Evolutionary conservation across 768 basidiomycete genomes (phyloP).

Genomic region (Asterophora parasitica): DNA sequence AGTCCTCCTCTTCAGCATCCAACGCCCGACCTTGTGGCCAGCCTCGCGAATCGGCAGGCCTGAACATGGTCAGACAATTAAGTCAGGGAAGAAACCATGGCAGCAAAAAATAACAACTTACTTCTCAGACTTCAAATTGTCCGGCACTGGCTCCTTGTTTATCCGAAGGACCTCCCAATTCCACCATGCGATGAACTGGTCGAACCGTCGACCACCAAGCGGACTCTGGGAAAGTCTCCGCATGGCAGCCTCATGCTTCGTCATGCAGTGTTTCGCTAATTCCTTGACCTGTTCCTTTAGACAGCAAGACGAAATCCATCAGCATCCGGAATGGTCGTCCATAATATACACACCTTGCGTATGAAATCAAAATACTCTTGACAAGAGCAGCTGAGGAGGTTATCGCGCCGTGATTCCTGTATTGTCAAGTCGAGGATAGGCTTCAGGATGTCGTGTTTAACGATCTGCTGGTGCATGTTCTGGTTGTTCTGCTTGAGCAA

Average conservation of each 20-base stretch:
- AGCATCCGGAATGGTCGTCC: not conserved
- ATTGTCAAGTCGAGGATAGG: constrained; percentile 83
- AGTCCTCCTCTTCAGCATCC: constrained; percentile 85
- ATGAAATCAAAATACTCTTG: constrained; percentile 94
- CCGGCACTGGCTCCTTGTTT: constrained; percentile 75
- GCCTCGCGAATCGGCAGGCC: constrained; percentile 35
- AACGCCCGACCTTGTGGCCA: constrained; percentile 46
- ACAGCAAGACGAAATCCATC: not conserved
- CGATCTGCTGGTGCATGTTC: constrained; percentile 67
- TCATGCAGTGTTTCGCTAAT: constrained; percentile 80
- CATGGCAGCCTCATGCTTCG: constrained; percentile 61
- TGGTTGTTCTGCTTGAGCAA: constrained; percentile 79
- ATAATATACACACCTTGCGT: constrained; percentile 57
- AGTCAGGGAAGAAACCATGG: constrained; percentile 11
- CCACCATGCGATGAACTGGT: constrained; percentile 52
- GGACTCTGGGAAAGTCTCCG: constrained; percentile 56
- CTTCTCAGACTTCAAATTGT: constrained; percentile 46
- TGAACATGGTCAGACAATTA: constrained; percentile 17
- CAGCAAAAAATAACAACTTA: constrained; percentile 22
- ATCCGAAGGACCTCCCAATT: constrained; percentile 70
- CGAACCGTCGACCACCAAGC: constrained; percentile 64
- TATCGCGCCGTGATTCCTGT: constrained; percentile 82
- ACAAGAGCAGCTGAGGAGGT: constrained; percentile 90
- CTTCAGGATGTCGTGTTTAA: constrained; percentile 79
- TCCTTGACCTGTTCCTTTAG: constrained; percentile 83